phyloP scores from a whole-genome alignment of 2,329 filamentous ascomycete species.

The Diaporthe longicolla region DNA sequence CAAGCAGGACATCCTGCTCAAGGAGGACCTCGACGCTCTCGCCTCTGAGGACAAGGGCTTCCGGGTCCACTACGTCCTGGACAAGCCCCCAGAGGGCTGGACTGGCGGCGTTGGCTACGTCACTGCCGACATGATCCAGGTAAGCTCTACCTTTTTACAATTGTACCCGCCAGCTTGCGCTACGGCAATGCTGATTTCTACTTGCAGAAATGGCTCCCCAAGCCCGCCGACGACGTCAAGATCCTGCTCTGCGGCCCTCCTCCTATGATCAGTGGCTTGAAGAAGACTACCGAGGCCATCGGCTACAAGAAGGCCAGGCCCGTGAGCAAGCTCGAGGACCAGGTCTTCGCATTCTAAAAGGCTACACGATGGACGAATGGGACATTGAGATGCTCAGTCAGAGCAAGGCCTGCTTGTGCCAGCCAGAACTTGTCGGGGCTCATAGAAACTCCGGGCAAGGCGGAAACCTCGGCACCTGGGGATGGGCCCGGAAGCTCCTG shows the following conservation, averaged over 20 bases:
- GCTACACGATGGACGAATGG: neutral
- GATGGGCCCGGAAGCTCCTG: neutral
- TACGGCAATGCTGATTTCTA: neutral
- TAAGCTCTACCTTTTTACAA: conserved; percentile 48
- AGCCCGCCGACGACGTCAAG: conserved; percentile 89
- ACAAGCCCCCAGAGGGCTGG: conserved; percentile 95
- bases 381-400: neutral
- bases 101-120: conserved; percentile 94
- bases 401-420: neutral
- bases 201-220: conserved; percentile 80
- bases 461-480: conserved; percentile 1
- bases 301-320: conserved; percentile 94
- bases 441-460: neutral
- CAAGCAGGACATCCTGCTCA: conserved; percentile 90
- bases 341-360: conserved; percentile 93
- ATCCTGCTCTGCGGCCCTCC: conserved; percentile 94
- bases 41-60: conserved; percentile 84
- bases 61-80: conserved; percentile 93
- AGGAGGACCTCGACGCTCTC: conserved; percentile 89
- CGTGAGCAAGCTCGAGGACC: conserved; percentile 97
- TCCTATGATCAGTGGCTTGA: conserved; percentile 96
- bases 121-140: conserved; percentile 93
- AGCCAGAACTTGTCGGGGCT: neutral
- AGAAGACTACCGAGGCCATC: conserved; percentile 91
- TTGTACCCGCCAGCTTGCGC: neutral